Conservation (phyloP, 768 basidiomycete species). For the Leccinum uliginosum region DNA sequence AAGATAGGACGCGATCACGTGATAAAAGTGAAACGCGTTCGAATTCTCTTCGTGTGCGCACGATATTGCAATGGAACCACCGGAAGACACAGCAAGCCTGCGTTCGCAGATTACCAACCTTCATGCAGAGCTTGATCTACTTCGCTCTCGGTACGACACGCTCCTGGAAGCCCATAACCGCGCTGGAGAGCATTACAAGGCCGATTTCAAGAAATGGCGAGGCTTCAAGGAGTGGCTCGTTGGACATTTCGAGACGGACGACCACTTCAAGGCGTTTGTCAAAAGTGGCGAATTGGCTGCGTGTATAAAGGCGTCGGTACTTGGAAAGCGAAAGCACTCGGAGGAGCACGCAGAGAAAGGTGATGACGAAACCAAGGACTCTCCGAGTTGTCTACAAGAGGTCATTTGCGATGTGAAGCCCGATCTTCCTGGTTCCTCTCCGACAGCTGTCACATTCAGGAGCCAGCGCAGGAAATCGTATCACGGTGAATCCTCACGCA, state of each 20-base stretch:
- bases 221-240: slow-evolving; percentile 42
- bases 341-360: slow-evolving; percentile 13
- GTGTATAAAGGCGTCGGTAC: slow-evolving; percentile 16
- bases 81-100: slow-evolving; percentile 1
- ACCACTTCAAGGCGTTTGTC: slow-evolving; percentile 24
- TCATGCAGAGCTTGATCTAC: slow-evolving; percentile 30
- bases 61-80: slow-evolving; percentile 2
- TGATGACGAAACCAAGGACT: slow-evolving; percentile 5
- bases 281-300: slow-evolving; percentile 28
- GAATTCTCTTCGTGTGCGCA: not conserved
- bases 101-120: slow-evolving; percentile 17
- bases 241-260: slow-evolving; percentile 30
- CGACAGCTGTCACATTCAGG: not conserved
- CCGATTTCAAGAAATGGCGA: slow-evolving; percentile 53
- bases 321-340: slow-evolving; percentile 27
- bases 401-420: not conserved
- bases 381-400: not conserved
- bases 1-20: slow-evolving; percentile 22
- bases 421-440: slow-evolving; percentile 1
- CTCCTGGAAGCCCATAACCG: slow-evolving; percentile 42
- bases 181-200: slow-evolving; percentile 43
- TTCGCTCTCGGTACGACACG: slow-evolving; percentile 42
- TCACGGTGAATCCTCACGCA: slow-evolving; percentile 11
- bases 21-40: not conserved
- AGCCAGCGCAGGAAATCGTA: slow-evolving; percentile 16